These are phyloP conservation scores for Evansstolkia leycettana DNA, from an alignment of 495 filamentous ascomycete species.

Conservation along the genomic window DNA sequence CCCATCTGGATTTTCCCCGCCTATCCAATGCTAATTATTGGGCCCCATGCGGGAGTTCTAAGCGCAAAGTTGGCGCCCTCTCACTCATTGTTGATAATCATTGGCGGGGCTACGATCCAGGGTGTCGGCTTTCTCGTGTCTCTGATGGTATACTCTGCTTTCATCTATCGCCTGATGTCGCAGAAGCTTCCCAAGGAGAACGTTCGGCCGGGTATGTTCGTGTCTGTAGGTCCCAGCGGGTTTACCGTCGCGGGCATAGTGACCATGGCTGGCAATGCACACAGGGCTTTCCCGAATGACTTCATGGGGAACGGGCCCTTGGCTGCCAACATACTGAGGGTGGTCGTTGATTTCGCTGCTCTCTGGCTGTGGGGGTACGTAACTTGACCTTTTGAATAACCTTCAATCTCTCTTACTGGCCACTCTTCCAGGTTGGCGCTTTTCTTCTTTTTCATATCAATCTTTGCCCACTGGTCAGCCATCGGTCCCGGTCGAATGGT, in stretches of 20 bases:
- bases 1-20: slow-evolving; percentile 88
- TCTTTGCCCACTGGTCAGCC: slow-evolving; percentile 65
- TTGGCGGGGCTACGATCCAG: slow-evolving; percentile 62
- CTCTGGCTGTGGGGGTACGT: slow-evolving; percentile 72
- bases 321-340: slow-evolving; percentile 40
- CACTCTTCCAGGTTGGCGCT: slow-evolving; percentile 44
- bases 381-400: neutral
- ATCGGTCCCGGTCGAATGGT: slow-evolving; percentile 48
- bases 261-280: slow-evolving; percentile 38
- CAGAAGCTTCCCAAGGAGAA: slow-evolving; percentile 73
- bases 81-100: slow-evolving; percentile 47
- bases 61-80: slow-evolving; percentile 34
- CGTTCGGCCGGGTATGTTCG: slow-evolving; percentile 73
- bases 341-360: slow-evolving; percentile 46
- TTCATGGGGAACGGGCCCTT: slow-evolving; percentile 49
- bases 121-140: slow-evolving; percentile 78
- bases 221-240: slow-evolving; percentile 64
- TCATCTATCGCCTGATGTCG: slow-evolving; percentile 82
- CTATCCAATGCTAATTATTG: slow-evolving; percentile 72
- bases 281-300: slow-evolving; percentile 32
- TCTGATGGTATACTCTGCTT: slow-evolving; percentile 76
- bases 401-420: neutral
- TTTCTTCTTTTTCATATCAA: slow-evolving; percentile 77
- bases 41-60: slow-evolving; percentile 60
- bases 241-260: slow-evolving; percentile 67